Conservation (phyloP, 257 asterid species). For the Scutellaria minor region DNA sequence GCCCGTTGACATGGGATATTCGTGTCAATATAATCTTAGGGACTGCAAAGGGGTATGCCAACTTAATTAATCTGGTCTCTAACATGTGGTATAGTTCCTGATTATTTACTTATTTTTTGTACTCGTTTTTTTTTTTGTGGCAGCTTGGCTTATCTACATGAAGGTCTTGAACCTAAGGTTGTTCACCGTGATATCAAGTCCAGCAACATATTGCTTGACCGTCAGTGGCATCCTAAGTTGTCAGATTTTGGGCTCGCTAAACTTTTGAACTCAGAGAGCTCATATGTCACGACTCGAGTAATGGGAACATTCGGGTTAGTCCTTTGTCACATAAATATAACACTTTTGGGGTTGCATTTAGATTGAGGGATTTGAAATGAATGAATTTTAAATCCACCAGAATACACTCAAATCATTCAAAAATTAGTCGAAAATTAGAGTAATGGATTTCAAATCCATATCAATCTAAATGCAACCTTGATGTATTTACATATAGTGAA, state of each 20-base stretch:
- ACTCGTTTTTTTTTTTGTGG: constrained; percentile 19
- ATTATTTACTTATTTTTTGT: constrained; percentile 10
- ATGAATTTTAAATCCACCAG: too few species aligned
- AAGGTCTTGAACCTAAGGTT: constrained; percentile 98
- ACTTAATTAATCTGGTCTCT: constrained; percentile 29
- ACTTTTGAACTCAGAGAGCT: constrained; percentile 81
- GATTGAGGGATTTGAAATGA: too few species aligned
- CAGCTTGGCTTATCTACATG: constrained; percentile 96
- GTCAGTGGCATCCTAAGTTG: constrained; percentile 88
- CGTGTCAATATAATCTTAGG: constrained; percentile 86
- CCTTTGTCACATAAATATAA: constrained; percentile 14
- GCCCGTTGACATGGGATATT: constrained; percentile 94
- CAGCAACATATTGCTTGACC: constrained; percentile 91
- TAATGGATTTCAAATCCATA: too few species aligned
- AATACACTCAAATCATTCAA: too few species aligned
- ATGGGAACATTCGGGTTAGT: constrained; percentile 99
- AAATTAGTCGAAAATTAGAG: too few species aligned
- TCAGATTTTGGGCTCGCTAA: constrained; percentile 99
- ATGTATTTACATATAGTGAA: not conserved
- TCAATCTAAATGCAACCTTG: too few species aligned
- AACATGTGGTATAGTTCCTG: not conserved
- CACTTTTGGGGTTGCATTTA: not conserved
- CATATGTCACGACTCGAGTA: constrained; percentile 90
- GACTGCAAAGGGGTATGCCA: constrained; percentile 81
- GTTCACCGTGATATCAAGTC: constrained; percentile 98